Conservation (phyloP, 2,329 filamentous ascomycete genomes). For the Pseudocercospora musae region DNA sequence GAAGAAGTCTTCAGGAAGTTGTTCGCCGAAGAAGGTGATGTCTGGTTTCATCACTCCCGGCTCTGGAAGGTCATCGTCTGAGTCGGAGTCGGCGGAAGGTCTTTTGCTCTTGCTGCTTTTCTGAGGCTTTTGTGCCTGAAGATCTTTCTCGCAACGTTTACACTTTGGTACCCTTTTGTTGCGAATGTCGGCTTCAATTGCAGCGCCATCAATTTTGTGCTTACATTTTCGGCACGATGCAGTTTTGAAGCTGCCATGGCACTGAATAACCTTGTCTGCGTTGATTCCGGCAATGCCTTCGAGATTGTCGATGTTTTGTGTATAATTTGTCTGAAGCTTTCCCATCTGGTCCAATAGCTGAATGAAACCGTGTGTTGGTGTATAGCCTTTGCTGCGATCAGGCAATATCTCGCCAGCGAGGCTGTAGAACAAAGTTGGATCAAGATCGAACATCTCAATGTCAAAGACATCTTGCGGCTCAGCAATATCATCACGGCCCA, state of each 20-base stretch:
- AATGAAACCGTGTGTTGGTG: conserved; percentile 93
- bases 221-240: conserved; percentile 84
- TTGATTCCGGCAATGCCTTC: conserved; percentile 13
- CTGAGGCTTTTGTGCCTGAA: conserved; percentile 42
- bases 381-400: conserved; percentile 67
- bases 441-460: conserved; percentile 78
- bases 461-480: conserved; percentile 97
- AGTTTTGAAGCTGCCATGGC: conserved; percentile 92
- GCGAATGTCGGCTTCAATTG: conserved; percentile 75
- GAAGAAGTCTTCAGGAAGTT: conserved; percentile 79
- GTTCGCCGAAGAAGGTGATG: conserved; percentile 96
- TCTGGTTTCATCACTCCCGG: conserved; percentile 91
- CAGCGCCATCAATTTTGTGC: conserved; percentile 68
- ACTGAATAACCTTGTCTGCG: conserved; percentile 67
- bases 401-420: conserved; percentile 89
- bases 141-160: conserved; percentile 60
- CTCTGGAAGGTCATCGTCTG: conserved; percentile 63
- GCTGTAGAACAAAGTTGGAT: conserved; percentile 86
- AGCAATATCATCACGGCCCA: conserved; percentile 56
- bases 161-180: conserved; percentile 75
- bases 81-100: conserved; percentile 52
- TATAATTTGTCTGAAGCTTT: conserved; percentile 94
- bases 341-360: conserved; percentile 79
- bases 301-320: conserved; percentile 92
- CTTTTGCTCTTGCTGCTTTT: conserved; percentile 40